phyloP scores from a whole-genome alignment of 306 rosid genomes.

The Mucuna pruriens region DNA sequence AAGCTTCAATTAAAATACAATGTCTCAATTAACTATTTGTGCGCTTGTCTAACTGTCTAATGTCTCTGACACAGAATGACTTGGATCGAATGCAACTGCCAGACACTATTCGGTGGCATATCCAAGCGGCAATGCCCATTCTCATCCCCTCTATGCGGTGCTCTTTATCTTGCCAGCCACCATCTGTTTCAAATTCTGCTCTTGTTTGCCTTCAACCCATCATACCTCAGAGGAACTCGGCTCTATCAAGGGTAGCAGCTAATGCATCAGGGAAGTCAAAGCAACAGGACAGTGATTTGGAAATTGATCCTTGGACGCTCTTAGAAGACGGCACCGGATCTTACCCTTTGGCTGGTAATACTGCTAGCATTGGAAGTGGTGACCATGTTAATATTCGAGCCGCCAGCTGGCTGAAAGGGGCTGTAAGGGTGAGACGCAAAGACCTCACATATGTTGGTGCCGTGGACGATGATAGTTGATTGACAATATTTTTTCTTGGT shows the following conservation, averaged over 20 bases:
- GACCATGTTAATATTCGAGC: slow-evolving; percentile 84
- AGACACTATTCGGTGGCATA: slow-evolving; percentile 77
- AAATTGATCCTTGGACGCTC: slow-evolving; percentile 90
- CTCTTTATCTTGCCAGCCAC: slow-evolving; percentile 78
- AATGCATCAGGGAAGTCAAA: slow-evolving; percentile 69
- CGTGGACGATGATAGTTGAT: slow-evolving; percentile 88
- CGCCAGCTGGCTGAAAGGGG: slow-evolving; percentile 87
- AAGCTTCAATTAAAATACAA: not conserved
- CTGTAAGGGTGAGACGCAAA: slow-evolving; percentile 87
- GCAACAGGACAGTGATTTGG: slow-evolving; percentile 67
- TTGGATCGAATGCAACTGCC: slow-evolving; percentile 87
- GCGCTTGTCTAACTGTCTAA: slow-evolving; percentile 21
- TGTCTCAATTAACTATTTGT: not conserved
- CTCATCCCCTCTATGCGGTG: slow-evolving; percentile 63
- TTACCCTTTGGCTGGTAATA: slow-evolving; percentile 62
- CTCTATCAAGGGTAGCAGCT: slow-evolving; percentile 49
- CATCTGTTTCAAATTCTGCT: slow-evolving; percentile 62
- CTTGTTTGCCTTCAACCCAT: slow-evolving; percentile 65
- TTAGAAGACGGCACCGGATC: slow-evolving; percentile 97
- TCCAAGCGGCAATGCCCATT: slow-evolving; percentile 92
- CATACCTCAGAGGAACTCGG: slow-evolving; percentile 57
- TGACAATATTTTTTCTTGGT: slow-evolving; percentile 50
- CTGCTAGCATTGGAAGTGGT: slow-evolving; percentile 64
- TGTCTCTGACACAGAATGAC: slow-evolving; percentile 67
- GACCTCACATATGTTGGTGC: slow-evolving; percentile 92